A percentile compares a stretch with the other conserved stretches of the same genome.
These are phyloP conservation scores for Nakaseomyces uthaithaninus DNA, from an alignment of 1,139 yeast genomes.

Conservation along the genomic window DNA sequence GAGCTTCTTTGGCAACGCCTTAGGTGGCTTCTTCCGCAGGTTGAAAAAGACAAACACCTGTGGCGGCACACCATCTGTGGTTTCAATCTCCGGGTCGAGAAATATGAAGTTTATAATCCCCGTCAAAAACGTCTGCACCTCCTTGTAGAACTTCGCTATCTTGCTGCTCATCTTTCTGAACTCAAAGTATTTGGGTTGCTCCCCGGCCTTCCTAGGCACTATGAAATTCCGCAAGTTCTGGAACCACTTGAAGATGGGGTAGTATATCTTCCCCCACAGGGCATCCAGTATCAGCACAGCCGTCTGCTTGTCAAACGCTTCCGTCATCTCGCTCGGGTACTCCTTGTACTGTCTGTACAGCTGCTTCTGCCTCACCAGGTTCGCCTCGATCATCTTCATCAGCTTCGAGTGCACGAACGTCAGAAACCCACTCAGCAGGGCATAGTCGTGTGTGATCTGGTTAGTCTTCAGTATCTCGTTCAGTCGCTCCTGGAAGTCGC, in stretches of 20 bases:
- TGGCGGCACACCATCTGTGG: constrained; percentile 6
- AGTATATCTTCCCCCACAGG: constrained; percentile 55
- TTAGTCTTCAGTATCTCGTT: constrained; percentile 21
- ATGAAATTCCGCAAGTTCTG: constrained; percentile 25
- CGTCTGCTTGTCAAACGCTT: constrained; percentile 13
- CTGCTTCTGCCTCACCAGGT: constrained; percentile 2
- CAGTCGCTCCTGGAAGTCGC: constrained; percentile 19
- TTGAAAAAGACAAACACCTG: constrained; percentile 6
- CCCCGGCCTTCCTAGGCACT: constrained; percentile 17
- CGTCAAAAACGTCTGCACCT: constrained; percentile 39
- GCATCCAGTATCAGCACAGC: constrained; percentile 35
- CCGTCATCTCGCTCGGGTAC: constrained; percentile 5
- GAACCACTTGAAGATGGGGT: constrained; percentile 52
- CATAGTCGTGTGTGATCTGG: constrained; percentile 23
- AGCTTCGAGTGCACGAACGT: constrained; percentile 27
- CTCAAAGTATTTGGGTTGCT: constrained; percentile 40
- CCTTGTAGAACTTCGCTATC: constrained; percentile 42
- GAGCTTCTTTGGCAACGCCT: constrained; percentile 16
- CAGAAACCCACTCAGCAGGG: constrained; percentile 27
- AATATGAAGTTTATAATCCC: constrained; percentile 10
- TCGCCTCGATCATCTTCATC: constrained; percentile 6
- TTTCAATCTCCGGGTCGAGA: constrained; percentile 2
- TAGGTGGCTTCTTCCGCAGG: constrained; percentile 15
- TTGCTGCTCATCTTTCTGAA: constrained; percentile 47
- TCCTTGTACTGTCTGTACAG: constrained; percentile 5